These are phyloP conservation scores for Cucumis hystrix DNA, from an alignment of 306 rosid genomes.

Conservation along the genomic window DNA sequence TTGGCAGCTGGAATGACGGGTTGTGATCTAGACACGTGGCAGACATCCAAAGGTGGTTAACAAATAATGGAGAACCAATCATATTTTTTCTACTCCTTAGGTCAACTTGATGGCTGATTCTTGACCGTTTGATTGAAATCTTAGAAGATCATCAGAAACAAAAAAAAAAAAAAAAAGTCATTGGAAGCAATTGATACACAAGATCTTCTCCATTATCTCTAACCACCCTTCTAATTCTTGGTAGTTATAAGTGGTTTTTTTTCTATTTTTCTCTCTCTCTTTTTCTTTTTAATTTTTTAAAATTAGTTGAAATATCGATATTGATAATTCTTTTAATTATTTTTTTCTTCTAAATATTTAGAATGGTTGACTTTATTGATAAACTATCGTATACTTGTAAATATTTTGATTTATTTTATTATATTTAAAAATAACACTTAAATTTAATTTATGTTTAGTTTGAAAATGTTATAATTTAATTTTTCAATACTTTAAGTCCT, in stretches of 20 bases:
- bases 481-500: too few species aligned
- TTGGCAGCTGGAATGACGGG: background rate
- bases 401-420: too few species aligned
- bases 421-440: too few species aligned
- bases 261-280: too few species aligned
- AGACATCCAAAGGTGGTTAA: background rate
- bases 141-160: background rate
- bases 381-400: too few species aligned
- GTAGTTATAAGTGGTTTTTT: background rate
- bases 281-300: too few species aligned
- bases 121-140: background rate
- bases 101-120: constrained; percentile 1
- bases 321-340: too few species aligned
- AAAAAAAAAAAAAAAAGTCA: background rate
- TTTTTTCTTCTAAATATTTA: too few species aligned
- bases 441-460: too few species aligned
- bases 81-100: background rate
- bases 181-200: background rate
- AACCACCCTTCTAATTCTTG: background rate
- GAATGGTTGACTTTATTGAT: too few species aligned
- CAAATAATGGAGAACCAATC: background rate
- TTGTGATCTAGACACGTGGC: background rate
- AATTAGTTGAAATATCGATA: too few species aligned
- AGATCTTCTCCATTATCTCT: background rate
- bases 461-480: too few species aligned